Base-by-base conservation (phyloP, 139 green algal genomes). In the Pycnococcus provasolii region DNA sequence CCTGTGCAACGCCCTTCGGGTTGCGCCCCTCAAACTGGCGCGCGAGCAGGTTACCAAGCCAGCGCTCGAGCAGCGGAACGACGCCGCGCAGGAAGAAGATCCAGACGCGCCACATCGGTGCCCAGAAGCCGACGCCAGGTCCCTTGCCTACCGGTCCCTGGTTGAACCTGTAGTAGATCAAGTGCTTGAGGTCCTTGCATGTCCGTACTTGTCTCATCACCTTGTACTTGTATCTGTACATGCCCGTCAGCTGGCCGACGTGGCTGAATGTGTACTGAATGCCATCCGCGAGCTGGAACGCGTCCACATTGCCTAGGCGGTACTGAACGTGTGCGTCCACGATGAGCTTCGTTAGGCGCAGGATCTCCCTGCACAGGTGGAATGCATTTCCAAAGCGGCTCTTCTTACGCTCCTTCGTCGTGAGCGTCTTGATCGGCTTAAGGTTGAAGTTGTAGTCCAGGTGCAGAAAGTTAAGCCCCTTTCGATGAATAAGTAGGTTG, bases 391-490 rank as follows among this genome's bases (percentile, higher is more conserved):
- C 94, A 54, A 99, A 99, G 47, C 94, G 87, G 13, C 70, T 87
- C 87, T 99, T 99, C 84, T 99, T 99, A 70, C 94, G 84, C 85
- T 99, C 94, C 81, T 97, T 97, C 67, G 94, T 99, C 55, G 94
- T 99, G 42, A 99, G 87, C 67, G 94, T 99, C 87, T 99, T 99
- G 63, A 98, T 89, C 0, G 94, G 94, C 86, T 99, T 99, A 54
- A 99, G 79, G 83, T 99, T 99, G 86, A 99, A 99, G 86, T 99
- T 99, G 89, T 99, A 99, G 80, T 99, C 94, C 67, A 99, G 80
- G 76, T 99, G 94, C 50, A 99, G 85, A 84, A 98, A 99, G 81
- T 97, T 95, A 51, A 97, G 87, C 80, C 95, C 95, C 87, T 99
- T 99, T 73, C 94, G 87, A 81, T 99, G 93, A 73, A 99, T 99